Percentiles rank a stretch among this genome's conserved stretches.
Evolutionary conservation across 306 rosid species (phyloP).

Genomic region (Rosa rugosa): DNA sequence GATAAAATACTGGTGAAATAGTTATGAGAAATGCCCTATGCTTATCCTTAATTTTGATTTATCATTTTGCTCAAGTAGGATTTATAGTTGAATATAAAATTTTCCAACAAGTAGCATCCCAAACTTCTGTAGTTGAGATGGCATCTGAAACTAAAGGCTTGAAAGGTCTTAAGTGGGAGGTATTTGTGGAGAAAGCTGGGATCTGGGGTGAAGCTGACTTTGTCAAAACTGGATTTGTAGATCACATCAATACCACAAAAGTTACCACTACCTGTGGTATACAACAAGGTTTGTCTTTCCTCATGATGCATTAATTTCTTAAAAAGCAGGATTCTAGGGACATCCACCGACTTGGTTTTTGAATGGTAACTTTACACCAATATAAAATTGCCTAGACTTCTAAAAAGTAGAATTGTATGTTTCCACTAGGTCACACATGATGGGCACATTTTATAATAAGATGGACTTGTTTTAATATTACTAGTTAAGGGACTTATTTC

Average conservation of each 20-base stretch:
- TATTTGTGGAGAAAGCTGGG: conserved; percentile 74
- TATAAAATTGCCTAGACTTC: neutral
- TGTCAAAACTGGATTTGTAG: conserved; percentile 69
- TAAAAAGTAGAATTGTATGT: neutral
- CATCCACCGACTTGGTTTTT: neutral
- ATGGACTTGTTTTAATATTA: neutral
- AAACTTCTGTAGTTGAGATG: conserved; percentile 62
- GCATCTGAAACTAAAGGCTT: conserved; percentile 54
- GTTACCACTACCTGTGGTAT: conserved; percentile 90
- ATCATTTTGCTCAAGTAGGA: neutral
- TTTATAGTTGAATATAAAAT: conserved; percentile 28
- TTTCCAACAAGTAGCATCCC: conserved; percentile 67
- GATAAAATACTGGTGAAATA: neutral
- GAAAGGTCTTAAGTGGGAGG: conserved; percentile 59
- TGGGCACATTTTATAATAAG: neutral
- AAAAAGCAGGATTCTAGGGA: neutral
- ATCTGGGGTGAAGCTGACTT: conserved; percentile 81
- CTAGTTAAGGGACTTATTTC: neutral
- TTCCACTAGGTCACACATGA: neutral
- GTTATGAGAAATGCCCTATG: neutral
- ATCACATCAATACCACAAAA: conserved; percentile 90
- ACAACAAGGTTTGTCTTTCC: conserved; percentile 73
- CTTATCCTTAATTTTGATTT: conserved; percentile 4
- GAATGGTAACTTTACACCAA: neutral
- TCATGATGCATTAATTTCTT: neutral